Base-by-base conservation (phyloP, 805 yeast species). In the Hanseniaspora mollemarum region DNA sequence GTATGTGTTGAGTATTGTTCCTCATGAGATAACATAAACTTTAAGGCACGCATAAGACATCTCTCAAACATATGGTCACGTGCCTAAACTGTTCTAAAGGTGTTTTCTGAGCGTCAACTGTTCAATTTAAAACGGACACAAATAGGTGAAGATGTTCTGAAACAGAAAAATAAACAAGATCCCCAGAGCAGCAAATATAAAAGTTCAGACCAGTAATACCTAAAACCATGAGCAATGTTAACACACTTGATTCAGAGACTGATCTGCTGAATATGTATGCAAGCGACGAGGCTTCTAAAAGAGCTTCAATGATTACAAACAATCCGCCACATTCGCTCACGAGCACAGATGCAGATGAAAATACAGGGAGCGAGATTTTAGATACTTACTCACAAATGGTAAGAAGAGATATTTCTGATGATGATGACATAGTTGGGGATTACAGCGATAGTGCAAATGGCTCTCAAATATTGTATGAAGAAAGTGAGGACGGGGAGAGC, bases 351-450 rank as follows among this genome's bases (percentile, higher is more conserved):
- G 24, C 15, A 6, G 57, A 58, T 13, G 58, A 55, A 13, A 37
- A 32, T 4, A 53, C 33, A n/a, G 46, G 9, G 2, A 43, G 22
- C 22, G 54, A 46, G 15, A 32, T 26, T 32, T 39, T 43, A 13
- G 49, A 24, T 46, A 53, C 22, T 59, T 55, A 22, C 58, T 57
- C 28, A 16, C 21, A 24, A 13, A 24, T 44, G 33, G 33, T 44
- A 7, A 16, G 21, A 35, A 22, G 22, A 36, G 49, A 31, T 18
- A 33, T 25, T 4, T 38, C 46, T 15, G 49, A 49, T 32, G 43
- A 35, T 6, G 53, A 44, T 1, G 33, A 7, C 12, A 29, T 25
- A 16, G 37, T 29, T 33, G 44, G 35, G 10, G 43, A 48, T 10
- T 31, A 37, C n/a, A 55, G 52, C 32, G 53, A 54, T 9, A 53